These are phyloP conservation scores for Lachancea lanzarotensis DNA, from an alignment of 805 yeast species.

Conservation along the genomic window DNA sequence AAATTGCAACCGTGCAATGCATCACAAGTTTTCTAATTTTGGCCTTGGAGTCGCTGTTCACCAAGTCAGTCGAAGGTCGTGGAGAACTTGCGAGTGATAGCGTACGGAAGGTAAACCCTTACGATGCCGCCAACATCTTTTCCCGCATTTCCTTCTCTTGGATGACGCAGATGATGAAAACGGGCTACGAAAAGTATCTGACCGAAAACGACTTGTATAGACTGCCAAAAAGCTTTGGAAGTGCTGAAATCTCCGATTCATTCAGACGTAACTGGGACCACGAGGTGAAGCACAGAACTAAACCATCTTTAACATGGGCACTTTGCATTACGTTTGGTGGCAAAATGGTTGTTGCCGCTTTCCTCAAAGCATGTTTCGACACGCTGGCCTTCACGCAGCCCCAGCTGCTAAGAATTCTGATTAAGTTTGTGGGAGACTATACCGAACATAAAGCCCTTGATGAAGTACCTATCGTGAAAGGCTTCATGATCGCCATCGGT, in stretches of 20 bases:
- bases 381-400: conserved; percentile 83
- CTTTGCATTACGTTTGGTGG: conserved; percentile 66
- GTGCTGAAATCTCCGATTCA: conserved; percentile 43
- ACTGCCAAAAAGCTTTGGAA: conserved; percentile 60
- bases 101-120: conserved; percentile 32
- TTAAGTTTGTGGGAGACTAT: conserved; percentile 48
- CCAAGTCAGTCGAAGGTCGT: conserved; percentile 37
- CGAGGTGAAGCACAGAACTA: conserved; percentile 41
- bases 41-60: conserved; percentile 36
- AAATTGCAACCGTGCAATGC: conserved; percentile 31
- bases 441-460: conserved; percentile 33
- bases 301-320: conserved; percentile 51
- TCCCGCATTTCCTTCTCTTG: conserved; percentile 77
- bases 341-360: conserved; percentile 62
- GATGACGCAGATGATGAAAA: conserved; percentile 81
- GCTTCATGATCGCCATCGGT: conserved; percentile 64
- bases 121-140: conserved; percentile 51
- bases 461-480: conserved; percentile 59
- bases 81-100: conserved; percentile 33
- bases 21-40: conserved; percentile 30
- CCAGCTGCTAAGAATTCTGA: conserved; percentile 63
- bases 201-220: conserved; percentile 64
- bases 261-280: conserved; percentile 57
- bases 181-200: conserved; percentile 60
- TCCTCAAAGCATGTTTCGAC: conserved; percentile 71